Base-by-base conservation (phyloP, 2,329 filamentous ascomycete genomes). In the Cladophialophora immunda region DNA sequence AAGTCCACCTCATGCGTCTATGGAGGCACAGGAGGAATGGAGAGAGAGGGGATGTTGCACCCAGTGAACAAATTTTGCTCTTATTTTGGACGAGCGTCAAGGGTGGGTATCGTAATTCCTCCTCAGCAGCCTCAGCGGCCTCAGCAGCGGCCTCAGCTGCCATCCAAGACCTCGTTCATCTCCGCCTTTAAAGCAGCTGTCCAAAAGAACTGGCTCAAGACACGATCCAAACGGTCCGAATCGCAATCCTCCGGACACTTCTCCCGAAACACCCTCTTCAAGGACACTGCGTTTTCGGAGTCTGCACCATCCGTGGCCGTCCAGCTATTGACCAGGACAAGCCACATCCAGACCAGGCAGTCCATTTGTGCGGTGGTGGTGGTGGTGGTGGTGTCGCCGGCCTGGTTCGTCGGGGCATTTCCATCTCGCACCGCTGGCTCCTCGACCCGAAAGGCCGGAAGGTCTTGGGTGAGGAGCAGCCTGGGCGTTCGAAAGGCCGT, bases 341-440 rank as follows among this genome's bases (percentile, higher is more conserved):
- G 57, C 57, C 57, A 59, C n/a, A 59, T 59, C 57, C 57, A 59
- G 25, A 59, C 7, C 8, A 59, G 57, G 50, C 57, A 59, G 9
- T 41, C 32, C 25, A 32, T 22, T 50, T 50, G 56, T 22, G 34
- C 38, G 11, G 38, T 50, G 22, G 9, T 29, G 4, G 7, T 55
- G 8, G 6, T 25, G 15, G 5, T 15, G 1, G 11, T 8, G 30
- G 7, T n/a, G 5, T 13, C 8, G n/a, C n/a, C 55, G n/a, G 17
- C 29, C 17, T 17, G 30, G 11, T n/a, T 8, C 36, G 32, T 22
- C 27, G 8, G 29, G n/a, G 53, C 9, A n/a, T 1, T 6, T 2
- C 9, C 17, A 4, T 41, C 15, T 36, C 25, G 2, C 7, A 34
- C n/a, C 9, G 17, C 0, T 25, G 8, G 9, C 3, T 41, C 19